phyloP scores from a whole-genome alignment of 306 rosid species.

The barrel medic (Medicago truncatula) region DNA sequence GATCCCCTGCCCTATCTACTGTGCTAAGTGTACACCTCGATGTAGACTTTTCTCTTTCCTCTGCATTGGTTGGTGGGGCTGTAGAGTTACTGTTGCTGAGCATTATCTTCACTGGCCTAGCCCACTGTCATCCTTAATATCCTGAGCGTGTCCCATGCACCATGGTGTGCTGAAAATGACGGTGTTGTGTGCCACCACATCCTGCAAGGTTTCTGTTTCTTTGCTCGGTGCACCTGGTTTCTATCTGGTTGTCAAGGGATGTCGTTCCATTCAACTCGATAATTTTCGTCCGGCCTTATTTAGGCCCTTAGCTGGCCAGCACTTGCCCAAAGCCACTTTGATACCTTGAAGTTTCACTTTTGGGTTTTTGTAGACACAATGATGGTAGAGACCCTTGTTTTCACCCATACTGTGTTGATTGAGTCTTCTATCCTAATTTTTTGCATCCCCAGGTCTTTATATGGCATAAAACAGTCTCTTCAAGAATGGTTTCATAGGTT shows the following conservation, averaged over 20 bases:
- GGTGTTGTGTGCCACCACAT: background rate
- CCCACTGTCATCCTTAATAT: background rate
- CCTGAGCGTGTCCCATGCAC: background rate
- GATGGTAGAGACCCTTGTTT: background rate
- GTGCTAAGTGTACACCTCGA: background rate
- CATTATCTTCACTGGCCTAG: background rate
- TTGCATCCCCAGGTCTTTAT: background rate
- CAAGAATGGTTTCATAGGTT: background rate
- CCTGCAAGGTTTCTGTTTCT: background rate
- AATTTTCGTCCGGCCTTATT: background rate
- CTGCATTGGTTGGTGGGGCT: background rate
- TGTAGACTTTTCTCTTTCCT: slow-evolving; percentile 1
- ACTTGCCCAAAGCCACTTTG: background rate
- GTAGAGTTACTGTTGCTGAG: background rate
- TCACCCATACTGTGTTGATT: background rate
- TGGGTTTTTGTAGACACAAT: background rate
- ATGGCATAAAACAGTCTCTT: background rate
- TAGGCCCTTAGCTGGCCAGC: background rate
- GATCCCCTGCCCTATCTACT: background rate
- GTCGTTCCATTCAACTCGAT: background rate
- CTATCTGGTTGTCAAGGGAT: background rate
- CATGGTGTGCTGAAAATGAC: background rate
- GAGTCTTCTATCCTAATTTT: background rate
- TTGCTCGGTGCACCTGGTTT: background rate
- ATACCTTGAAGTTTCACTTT: slow-evolving; percentile 4